Percentiles rank a stretch among this genome's conserved stretches.
Evolutionary conservation across 2,329 filamentous ascomycete genomes (phyloP).

Genomic region (Colletotrichum cuscutae): DNA sequence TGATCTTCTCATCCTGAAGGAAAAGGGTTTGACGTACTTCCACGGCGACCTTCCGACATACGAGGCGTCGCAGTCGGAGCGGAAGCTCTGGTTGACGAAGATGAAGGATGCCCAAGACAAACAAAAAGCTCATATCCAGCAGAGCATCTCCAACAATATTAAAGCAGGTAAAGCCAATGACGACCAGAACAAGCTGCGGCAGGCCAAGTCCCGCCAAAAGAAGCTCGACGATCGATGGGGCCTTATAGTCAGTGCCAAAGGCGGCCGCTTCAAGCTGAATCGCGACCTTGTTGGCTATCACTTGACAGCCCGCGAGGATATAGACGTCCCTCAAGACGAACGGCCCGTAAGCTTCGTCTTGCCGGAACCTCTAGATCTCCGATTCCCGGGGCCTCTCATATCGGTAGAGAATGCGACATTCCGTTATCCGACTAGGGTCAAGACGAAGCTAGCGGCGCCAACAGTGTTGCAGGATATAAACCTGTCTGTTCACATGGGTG

Average conservation of each 20-base stretch:
- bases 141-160: slow-evolving; percentile 79
- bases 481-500: slow-evolving; percentile 77
- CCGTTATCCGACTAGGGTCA: slow-evolving; percentile 59
- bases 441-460: slow-evolving; percentile 46
- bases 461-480: slow-evolving; percentile 70
- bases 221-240: slow-evolving; percentile 86
- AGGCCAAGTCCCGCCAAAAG: slow-evolving; percentile 86
- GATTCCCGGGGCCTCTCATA: slow-evolving; percentile 79
- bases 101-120: slow-evolving; percentile 87
- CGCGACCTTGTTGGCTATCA: slow-evolving; percentile 75
- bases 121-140: slow-evolving; percentile 83
- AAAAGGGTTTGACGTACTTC: slow-evolving; percentile 78
- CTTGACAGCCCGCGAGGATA: slow-evolving; percentile 68
- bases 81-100: slow-evolving; percentile 73
- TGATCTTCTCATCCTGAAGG: slow-evolving; percentile 80
- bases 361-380: slow-evolving; percentile 73
- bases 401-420: slow-evolving; percentile 77
- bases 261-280: slow-evolving; percentile 83
- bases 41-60: slow-evolving; percentile 79
- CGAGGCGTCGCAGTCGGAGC: slow-evolving; percentile 74
- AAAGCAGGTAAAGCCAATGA: slow-evolving; percentile 80
- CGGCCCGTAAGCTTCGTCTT: slow-evolving; percentile 67
- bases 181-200: slow-evolving; percentile 87
- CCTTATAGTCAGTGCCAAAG: slow-evolving; percentile 76
- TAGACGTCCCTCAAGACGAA: slow-evolving; percentile 75